Percentiles rank a stretch among this genome's conserved stretches.
These are phyloP conservation scores for Apiospora arundinis DNA, from an alignment of 2,329 filamentous ascomycete species.

Conservation along the genomic window DNA sequence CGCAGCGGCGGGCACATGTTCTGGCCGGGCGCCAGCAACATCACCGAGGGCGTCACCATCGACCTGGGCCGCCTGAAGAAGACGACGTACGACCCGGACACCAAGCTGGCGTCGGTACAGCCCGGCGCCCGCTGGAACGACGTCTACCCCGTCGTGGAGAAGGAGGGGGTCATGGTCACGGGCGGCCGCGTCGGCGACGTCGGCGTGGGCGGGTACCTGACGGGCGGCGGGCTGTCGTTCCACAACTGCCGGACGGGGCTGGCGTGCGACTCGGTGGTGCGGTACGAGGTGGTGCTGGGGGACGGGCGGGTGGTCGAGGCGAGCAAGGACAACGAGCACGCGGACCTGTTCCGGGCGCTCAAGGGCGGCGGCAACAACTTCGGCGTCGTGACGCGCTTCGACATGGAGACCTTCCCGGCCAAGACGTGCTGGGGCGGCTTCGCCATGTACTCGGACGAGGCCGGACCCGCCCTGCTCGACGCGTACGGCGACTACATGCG, in stretches of 20 bases:
- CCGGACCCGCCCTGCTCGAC: background rate
- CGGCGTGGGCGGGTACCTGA: constrained; percentile 36
- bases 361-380: constrained; percentile 54
- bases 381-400: constrained; percentile 38
- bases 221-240: constrained; percentile 35
- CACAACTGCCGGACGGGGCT: constrained; percentile 44
- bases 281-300: constrained; percentile 51
- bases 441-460: constrained; percentile 11
- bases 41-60: constrained; percentile 28
- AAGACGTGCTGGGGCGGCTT: constrained; percentile 8
- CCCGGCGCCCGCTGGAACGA: constrained; percentile 34
- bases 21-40: constrained; percentile 33
- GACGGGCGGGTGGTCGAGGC: constrained; percentile 44
- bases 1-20: constrained; percentile 35
- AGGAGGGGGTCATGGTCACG: constrained; percentile 19
- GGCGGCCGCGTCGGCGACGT: constrained; percentile 35
- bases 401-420: background rate
- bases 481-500: background rate
- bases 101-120: constrained; percentile 39
- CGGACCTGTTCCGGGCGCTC: constrained; percentile 51
- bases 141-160: constrained; percentile 32
- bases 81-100: constrained; percentile 37
- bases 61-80: constrained; percentile 36
- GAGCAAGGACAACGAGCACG: constrained; percentile 38
- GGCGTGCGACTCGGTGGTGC: constrained; percentile 51